A percentile compares a stretch with the other conserved stretches of the same genome.
Conservation (phyloP, 192 early-diverging fungal species). For the Coemansia sp. region DNA sequence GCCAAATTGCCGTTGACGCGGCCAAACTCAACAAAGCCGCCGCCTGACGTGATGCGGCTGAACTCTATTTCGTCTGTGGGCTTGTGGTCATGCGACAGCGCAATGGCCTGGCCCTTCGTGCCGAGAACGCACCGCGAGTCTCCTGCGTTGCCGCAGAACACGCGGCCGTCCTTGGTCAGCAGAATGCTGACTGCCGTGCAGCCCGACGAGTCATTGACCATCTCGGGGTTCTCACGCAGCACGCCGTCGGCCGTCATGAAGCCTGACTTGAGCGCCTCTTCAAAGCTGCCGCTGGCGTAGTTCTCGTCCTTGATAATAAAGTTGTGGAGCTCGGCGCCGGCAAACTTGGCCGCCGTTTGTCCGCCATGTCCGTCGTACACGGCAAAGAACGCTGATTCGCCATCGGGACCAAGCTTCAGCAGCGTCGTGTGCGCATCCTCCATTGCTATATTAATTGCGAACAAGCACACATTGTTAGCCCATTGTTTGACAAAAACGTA, state of each 20-base stretch:
- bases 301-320: conserved; percentile 62
- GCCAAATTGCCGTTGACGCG: conserved; percentile 99
- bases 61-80: conserved; percentile 84
- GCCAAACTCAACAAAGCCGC: conserved; percentile 98
- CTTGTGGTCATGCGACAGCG: conserved; percentile 94
- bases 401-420: conserved; percentile 63
- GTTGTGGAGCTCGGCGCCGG: conserved; percentile 75
- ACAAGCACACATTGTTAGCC: conserved; percentile 5
- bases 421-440: conserved; percentile 95
- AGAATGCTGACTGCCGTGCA: conserved; percentile 94
- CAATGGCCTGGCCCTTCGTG: conserved; percentile 68
- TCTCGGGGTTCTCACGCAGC: conserved; percentile 75
- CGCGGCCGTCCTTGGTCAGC: conserved; percentile 76
- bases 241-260: conserved; percentile 80
- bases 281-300: conserved; percentile 72
- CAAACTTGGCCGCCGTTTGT: conserved; percentile 79
- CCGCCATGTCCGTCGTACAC: conserved; percentile 98
- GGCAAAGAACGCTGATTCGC: conserved; percentile 84
- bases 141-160: conserved; percentile 90
- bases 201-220: conserved; percentile 82
- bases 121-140: conserved; percentile 93
- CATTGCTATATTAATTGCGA: conserved; percentile 66
- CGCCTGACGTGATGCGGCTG: conserved; percentile 81
- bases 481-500: neutral
- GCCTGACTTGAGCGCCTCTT: conserved; percentile 76